These are phyloP conservation scores for Lathyrus aphaca DNA, from an alignment of 306 rosid genomes.

Conservation along the genomic window DNA sequence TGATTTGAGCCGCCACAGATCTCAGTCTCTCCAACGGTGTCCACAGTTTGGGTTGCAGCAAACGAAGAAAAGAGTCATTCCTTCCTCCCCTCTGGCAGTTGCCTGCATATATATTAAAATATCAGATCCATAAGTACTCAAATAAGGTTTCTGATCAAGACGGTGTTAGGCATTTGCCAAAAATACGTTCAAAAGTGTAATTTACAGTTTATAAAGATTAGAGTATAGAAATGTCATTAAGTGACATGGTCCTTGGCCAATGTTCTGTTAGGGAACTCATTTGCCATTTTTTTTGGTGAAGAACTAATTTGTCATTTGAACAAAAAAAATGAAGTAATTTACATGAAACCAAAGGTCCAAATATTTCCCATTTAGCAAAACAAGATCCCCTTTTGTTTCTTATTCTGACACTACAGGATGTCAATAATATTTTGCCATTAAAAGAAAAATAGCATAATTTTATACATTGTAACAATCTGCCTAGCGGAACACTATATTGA, in stretches of 20 bases:
- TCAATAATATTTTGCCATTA: no score
- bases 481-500: conserved; percentile 1
- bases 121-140: conserved; percentile 11
- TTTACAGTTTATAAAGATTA: conserved; percentile 2
- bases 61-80: conserved; percentile 50
- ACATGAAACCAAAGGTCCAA: neutral
- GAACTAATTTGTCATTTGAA: neutral
- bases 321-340: neutral
- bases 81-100: conserved; percentile 52
- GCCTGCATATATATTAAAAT: conserved; percentile 43
- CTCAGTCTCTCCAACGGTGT: conserved; percentile 48
- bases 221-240: neutral
- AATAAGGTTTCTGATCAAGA: conserved; percentile 22
- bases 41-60: conserved; percentile 54
- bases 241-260: conserved; percentile 15
- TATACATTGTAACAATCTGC: conserved; percentile 19
- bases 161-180: neutral
- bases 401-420: neutral
- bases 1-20: conserved; percentile 7
- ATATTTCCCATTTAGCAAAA: conserved; percentile 2
- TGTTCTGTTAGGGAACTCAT: conserved; percentile 16
- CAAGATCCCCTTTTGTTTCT: neutral
- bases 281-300: conserved; percentile 6
- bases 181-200: conserved; percentile 5
- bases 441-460: neutral